A percentile compares a stretch with the other conserved stretches of the same genome.
Evolutionary conservation across 2,329 filamentous ascomycete genomes (phyloP).

Genomic region (Fusarium bactridioides): DNA sequence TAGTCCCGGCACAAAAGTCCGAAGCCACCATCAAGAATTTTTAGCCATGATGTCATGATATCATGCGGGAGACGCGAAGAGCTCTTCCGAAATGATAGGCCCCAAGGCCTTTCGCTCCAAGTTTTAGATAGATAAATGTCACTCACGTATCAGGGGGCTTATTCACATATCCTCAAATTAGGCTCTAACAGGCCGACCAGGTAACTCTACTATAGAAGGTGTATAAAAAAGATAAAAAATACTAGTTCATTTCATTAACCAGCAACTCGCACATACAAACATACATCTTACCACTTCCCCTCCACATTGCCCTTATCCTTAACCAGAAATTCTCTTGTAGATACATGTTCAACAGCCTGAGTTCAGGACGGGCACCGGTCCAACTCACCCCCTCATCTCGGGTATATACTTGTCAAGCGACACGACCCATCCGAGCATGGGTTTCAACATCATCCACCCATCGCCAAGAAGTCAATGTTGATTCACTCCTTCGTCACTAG

Average conservation of each 20-base stretch:
- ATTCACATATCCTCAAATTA: not conserved
- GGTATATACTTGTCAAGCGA: slow-evolving; percentile 44
- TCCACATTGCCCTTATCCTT: slow-evolving; percentile 5
- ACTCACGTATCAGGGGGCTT: not conserved
- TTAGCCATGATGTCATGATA: not conserved
- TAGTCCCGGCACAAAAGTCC: not conserved
- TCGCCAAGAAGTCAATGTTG: slow-evolving; percentile 17
- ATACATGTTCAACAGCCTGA: slow-evolving; percentile 39
- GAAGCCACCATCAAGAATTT: not conserved
- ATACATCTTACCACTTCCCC: slow-evolving; percentile 30
- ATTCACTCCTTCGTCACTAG: not conserved
- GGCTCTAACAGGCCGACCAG: not conserved
- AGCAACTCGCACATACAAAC: slow-evolving; percentile 40
- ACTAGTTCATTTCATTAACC: slow-evolving; percentile 44
- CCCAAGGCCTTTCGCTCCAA: not conserved
- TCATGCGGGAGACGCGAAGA: not conserved
- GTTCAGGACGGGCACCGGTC: slow-evolving; percentile 32
- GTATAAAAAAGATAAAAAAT: slow-evolving; percentile 33
- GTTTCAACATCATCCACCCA: slow-evolving; percentile 13
- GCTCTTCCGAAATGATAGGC: not conserved
- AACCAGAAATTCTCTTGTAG: slow-evolving; percentile 32
- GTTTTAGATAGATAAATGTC: not conserved
- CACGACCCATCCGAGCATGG: slow-evolving; percentile 36
- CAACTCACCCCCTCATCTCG: slow-evolving; percentile 34
- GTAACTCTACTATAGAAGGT: slow-evolving; percentile 1